Base-by-base conservation (phyloP, 1,139 yeast genomes). In the Nakaseomyces nivariensis region DNA sequence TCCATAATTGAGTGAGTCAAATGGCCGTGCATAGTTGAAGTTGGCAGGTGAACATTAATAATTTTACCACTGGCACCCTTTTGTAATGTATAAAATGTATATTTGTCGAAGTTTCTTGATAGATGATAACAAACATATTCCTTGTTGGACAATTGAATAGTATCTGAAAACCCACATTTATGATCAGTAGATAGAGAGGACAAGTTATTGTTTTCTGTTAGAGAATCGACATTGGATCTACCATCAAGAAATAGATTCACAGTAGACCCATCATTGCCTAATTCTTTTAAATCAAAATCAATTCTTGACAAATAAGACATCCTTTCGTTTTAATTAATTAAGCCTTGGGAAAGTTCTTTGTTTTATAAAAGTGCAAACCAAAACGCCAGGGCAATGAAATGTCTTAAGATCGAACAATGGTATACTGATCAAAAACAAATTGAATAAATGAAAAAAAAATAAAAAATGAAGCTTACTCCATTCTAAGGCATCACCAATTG, bases 101-200 rank as follows among this genome's bases (percentile, higher is more conserved):
- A 45, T 3, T 47, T 48, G 6, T 58, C 44, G 47, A 43, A 57
- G 33, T 58, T 55, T 22, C 51, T 34, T 4, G 64, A 58, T 25
- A 63, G 48, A 37, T 62, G 64, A 37, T 59, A 63, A 31, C 59
- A 56, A 10, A 64, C 41, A 33, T 57, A 53, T 26, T 62, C 58
- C 25, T 54, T 55, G 34, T 54, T 55, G 1, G 55, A 40, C 9
- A 58, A 37, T 25, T 51, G 48, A 3, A 62, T 41, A 4, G 58
- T 50, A 43, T 56, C 52, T 1, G 67, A 54, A 49, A 60, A 62
- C 5, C 54, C 52, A 33, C 56, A 50, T 38, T 52, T 52, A 27
- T 41, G 34, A 11, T 38, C 31, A 11, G 42, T 25, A 5, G 29
- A 38, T 5, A 56, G 53, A 4, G 50, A 37, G 8, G 58, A 51